Base-by-base conservation (phyloP, 106 monocot genomes). In the Narthecium ossifragum region DNA sequence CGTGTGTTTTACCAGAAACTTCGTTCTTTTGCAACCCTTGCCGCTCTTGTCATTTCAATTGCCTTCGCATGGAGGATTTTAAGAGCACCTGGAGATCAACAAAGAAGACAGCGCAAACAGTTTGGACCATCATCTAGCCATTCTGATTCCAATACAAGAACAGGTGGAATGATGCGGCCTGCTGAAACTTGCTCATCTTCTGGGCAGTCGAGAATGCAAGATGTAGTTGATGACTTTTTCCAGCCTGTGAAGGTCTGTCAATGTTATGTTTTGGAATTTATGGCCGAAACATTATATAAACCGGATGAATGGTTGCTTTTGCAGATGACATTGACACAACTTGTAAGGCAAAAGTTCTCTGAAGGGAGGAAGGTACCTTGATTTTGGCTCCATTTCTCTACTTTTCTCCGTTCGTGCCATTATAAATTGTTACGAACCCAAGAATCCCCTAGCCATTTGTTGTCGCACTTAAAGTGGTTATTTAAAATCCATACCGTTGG, bases 51-150 rank as follows among this genome's bases (percentile, higher is more conserved):
- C 7, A 55, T 78, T 29, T 70, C 81, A 13, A 31, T 81, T 50
- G 21, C 61, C n/a, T 68, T 81, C 51, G 70, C 68, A 22, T 86
- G 86, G 86, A 86, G 81, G 62, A 9, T 81, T 38, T 67, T 81
- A 71, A 86, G 73, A 71, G 46, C 73, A 71, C 72, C 73, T 14
- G 50, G 55, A 68, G 68, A 71, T n/a, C 67, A 37, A 34, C 81
- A 67, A 65, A 77, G 74, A 68, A 78, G 77, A 68, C 74, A 62
- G 50, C 67, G 38, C 20, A 73, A 72, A 70, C 55, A 58, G 15
- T 49, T 36, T 9, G 27, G 41, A 21, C n/a, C 58, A 43, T 66
- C 67, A 37, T 8, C 64, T 23, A 51, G 55, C 68, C 60, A 26
- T 68, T 37, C 80, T 43, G 52, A 21, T 63, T 64, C 40, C 58